Evolutionary conservation across 768 basidiomycete genomes (phyloP).

Genomic region (Suillus subalutaceus): DNA sequence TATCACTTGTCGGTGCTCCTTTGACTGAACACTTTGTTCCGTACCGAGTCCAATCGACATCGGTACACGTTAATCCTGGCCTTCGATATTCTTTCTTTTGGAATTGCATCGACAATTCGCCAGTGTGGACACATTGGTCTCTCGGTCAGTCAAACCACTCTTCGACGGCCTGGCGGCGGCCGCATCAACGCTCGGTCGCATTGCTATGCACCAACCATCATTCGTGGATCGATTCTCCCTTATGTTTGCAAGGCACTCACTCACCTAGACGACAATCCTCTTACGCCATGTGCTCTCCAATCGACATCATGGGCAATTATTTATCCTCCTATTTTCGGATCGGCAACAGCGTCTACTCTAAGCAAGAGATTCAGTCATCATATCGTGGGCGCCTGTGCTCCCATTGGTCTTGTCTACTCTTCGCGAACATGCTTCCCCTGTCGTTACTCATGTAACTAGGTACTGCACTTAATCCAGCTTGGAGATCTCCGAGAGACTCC

Average conservation of each 20-base stretch:
- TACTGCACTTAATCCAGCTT: slow-evolving; percentile 1
- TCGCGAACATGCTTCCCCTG: neutral
- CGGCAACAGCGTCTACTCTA: neutral
- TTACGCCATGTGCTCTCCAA: neutral
- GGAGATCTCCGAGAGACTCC: neutral
- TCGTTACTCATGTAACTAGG: neutral
- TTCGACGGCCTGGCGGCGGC: no score
- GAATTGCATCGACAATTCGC: neutral
- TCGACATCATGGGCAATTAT: neutral
- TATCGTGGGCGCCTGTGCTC: neutral
- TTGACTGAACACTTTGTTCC: neutral
- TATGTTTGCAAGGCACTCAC: neutral
- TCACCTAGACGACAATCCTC: neutral
- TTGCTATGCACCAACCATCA: no score
- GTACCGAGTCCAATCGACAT: neutral
- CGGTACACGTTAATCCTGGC: no score
- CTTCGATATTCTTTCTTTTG: neutral
- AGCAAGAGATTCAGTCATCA: neutral
- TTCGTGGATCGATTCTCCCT: neutral
- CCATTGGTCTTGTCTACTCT: neutral
- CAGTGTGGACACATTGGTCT: neutral
- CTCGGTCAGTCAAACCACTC: neutral
- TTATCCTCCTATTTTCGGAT: slow-evolving; percentile 2
- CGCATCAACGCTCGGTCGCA: neutral
- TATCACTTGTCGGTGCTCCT: neutral